Evolutionary conservation across 2,329 filamentous ascomycete species (phyloP), one percentile per base, ranked within the genome.

Genomic region (Xylariaceae sp.): DNA sequence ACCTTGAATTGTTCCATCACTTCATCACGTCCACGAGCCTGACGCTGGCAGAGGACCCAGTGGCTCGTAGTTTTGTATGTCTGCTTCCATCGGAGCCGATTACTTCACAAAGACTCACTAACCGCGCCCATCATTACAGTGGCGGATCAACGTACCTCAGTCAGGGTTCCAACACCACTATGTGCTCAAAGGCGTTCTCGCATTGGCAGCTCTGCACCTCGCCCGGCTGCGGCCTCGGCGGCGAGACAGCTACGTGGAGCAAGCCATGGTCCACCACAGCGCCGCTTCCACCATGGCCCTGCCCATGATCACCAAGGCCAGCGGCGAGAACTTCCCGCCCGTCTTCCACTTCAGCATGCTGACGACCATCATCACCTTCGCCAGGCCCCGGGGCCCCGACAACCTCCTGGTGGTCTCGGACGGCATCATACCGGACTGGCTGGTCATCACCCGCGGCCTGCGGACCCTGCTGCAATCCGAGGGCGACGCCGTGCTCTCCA

Each of bases 1-100:
- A 75, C 31, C 60, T 75, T 7, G 70, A 76, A 46, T 62, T 77
- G 2, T 59, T 77, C 5, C 70, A 76, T 49, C 70, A 76, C 54
- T 76, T 65, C 46, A 66, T 63, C 31, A 69, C 65, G 1, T 66
- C 64, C 8, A 76, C 73, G 1, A 65, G 64, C 36, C 57, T 62
- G n/a, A 74, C 71, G 0, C 54, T 76, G 3, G 64, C 65, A 4
- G 57, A 55, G 5, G 63, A 69, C 26, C 57, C 64, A 0, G 47
- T 56, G 5, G 45, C 72, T 3, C 65, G 66, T 28, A 59, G 62
- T 23, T 62, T 74, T 19, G 41, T 44, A 41, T 30, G 43, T 39
- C 8, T 4, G 9, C 16, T 36, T 16, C 11, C 21, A 24, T 24
- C 11, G 6, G 21, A 7, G 6, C 21, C 11, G 11, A n/a, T n/a